phyloP scores from a whole-genome alignment of 495 filamentous ascomycete genomes.

The Niebla homalea region DNA sequence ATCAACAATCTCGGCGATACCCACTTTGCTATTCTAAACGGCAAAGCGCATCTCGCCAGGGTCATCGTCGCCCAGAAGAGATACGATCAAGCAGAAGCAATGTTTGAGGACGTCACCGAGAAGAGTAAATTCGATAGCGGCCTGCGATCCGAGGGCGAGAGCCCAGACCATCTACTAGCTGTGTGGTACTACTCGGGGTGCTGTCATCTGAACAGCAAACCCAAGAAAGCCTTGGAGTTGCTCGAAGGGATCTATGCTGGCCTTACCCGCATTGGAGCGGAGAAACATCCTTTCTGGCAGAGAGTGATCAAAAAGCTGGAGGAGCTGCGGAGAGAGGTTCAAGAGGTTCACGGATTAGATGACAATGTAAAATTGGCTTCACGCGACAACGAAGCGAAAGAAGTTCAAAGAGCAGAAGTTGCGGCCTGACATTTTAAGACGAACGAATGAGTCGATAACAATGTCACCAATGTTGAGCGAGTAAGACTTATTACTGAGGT shows the following conservation, averaged over 20 bases:
- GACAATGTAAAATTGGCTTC: too few species aligned
- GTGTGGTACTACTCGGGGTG: not conserved
- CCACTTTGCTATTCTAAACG: constrained; percentile 15
- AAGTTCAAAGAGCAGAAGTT: too few species aligned
- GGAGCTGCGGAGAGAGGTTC: not conserved
- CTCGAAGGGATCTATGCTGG: not conserved
- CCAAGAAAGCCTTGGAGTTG: not conserved
- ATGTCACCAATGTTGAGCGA: too few species aligned
- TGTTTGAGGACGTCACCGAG: not conserved
- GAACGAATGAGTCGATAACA: too few species aligned
- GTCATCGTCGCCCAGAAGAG: not conserved
- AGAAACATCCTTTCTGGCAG: not conserved
- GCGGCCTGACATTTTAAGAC: too few species aligned
- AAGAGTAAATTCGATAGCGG: not conserved
- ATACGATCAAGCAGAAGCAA: not conserved
- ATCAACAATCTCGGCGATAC: constrained; percentile 14
- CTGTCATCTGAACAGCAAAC: not conserved
- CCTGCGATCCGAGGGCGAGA: not conserved
- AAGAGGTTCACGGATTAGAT: too few species aligned
- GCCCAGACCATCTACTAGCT: not conserved
- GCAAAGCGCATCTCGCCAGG: not conserved
- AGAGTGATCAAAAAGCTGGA: not conserved
- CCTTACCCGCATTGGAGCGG: not conserved
- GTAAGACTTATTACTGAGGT: too few species aligned
- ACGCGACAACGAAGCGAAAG: too few species aligned